Evolutionary conservation across 208 protist species (phyloP).

Genomic region (Leishmania amazonensis): DNA sequence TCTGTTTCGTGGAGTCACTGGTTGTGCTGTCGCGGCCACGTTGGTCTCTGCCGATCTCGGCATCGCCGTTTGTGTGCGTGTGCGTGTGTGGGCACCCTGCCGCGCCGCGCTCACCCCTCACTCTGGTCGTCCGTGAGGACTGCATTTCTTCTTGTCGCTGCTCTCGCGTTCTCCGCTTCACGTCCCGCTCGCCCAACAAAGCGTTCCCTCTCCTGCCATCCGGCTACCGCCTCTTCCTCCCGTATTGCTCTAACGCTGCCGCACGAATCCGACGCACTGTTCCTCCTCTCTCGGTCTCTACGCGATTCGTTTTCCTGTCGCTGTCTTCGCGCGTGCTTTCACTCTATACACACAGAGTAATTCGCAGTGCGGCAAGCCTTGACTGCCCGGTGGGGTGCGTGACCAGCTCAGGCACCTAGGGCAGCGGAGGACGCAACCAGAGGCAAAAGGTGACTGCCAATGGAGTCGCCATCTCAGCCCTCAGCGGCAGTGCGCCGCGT

Average conservation of each 20-base stretch:
- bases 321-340: background rate
- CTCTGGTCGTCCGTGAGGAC: background rate
- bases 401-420: background rate
- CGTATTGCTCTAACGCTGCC: background rate
- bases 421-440: background rate
- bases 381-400: background rate
- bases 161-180: background rate
- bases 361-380: background rate
- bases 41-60: background rate
- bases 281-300: constrained; percentile 3
- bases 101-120: constrained; percentile 1
- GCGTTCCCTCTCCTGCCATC: background rate
- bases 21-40: background rate
- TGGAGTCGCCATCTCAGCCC: background rate
- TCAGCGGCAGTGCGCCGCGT: background rate
- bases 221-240: background rate
- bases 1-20: background rate
- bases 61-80: background rate
- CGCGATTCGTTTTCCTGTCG: background rate
- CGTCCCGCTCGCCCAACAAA: background rate
- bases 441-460: background rate
- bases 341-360: background rate
- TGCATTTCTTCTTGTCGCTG: background rate
- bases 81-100: background rate
- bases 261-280: background rate